Percentiles rank a stretch among this genome's conserved stretches.
Conservation (phyloP, 305 asterid species). For the Caryopteris hybrid region DNA sequence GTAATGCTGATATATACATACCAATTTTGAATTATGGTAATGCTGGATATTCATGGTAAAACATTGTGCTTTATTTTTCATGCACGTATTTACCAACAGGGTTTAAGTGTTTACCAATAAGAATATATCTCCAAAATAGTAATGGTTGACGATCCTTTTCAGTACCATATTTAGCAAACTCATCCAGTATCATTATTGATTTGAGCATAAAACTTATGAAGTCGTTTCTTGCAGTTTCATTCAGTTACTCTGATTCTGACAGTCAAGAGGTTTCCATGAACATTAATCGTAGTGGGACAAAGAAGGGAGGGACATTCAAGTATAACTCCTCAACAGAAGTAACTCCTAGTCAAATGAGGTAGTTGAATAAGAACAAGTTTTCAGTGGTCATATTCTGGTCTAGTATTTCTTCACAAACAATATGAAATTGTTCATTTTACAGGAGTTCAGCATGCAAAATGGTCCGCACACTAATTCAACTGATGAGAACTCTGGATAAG, state of each 20-base stretch:
- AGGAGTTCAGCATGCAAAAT: constrained; percentile 99
- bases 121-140: no score
- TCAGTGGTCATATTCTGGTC: constrained; percentile 6
- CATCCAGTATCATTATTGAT: not conserved
- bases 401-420: constrained; percentile 4
- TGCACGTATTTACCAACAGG: no score
- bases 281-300: constrained; percentile 69
- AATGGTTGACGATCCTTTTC: no score
- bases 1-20: no score
- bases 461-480: constrained; percentile 82
- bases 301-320: constrained; percentile 77
- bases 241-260: constrained; percentile 74
- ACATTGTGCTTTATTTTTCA: no score
- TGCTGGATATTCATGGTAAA: no score
- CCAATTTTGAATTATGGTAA: no score
- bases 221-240: constrained; percentile 64
- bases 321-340: constrained; percentile 62
- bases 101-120: no score
- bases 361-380: constrained; percentile 5
- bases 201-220: constrained; percentile 21
- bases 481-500: constrained; percentile 96
- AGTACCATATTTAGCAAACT: not conserved
- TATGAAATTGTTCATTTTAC: constrained; percentile 23
- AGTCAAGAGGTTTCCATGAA: constrained; percentile 90
- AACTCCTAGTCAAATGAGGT: constrained; percentile 94